These are phyloP conservation scores for Pouteria glomerata DNA, from an alignment of 148 eudicot species.

Conservation along the genomic window DNA sequence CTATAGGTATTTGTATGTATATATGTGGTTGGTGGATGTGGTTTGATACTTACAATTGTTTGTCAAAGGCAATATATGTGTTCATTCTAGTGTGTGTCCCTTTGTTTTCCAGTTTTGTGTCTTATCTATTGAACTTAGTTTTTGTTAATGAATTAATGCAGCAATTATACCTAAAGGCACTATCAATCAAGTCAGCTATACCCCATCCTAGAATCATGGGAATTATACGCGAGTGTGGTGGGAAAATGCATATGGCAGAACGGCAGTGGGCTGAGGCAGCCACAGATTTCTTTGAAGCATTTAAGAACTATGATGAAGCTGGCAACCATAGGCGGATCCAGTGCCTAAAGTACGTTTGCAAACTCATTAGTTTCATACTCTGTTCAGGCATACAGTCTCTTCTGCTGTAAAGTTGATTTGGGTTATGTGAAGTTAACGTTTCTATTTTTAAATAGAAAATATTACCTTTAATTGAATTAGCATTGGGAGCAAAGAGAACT, in stretches of 20 bases:
- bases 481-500: background rate
- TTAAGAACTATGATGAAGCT: conserved; percentile 99
- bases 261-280: conserved; percentile 98
- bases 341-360: conserved; percentile 74
- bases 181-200: conserved; percentile 91
- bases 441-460: background rate
- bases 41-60: background rate
- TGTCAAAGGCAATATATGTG: background rate
- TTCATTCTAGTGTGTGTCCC: no score
- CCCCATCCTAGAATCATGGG: conserved; percentile 99
- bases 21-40: background rate
- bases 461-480: background rate
- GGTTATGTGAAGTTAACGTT: background rate
- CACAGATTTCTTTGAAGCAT: conserved; percentile 97
- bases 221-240: conserved; percentile 98
- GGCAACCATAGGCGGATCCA: conserved; percentile 91
- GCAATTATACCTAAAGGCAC: conserved; percentile 96
- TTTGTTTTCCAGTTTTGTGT: no score
- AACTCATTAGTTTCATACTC: background rate
- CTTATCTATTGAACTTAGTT: conserved; percentile 1
- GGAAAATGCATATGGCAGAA: conserved; percentile 99
- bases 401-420: background rate
- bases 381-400: background rate
- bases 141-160: conserved; percentile 25
- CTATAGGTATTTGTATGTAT: background rate